Base-by-base conservation (phyloP, 208 protist genomes). In the Crithidia sp. region DNA sequence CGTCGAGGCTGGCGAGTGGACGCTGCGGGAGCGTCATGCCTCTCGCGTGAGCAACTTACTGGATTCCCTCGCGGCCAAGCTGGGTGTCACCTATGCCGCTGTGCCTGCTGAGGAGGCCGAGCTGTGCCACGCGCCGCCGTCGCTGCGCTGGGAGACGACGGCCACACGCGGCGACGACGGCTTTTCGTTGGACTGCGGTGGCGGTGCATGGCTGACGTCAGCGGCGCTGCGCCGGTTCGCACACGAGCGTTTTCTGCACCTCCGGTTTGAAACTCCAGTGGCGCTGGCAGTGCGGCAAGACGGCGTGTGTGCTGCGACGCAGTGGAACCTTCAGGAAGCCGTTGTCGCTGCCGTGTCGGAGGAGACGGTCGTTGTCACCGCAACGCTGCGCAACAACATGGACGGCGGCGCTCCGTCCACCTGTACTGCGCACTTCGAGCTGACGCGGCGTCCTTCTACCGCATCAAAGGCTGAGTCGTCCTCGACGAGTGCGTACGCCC, bases 371-470 rank as follows among this genome's bases (percentile, higher is more conserved):
- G 58, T 88, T 13, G 56, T 85, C 7, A 68, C 71, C 0, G 43
- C 71, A 3, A 39, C 72, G 13, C 50, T 91, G 1, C 56, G 43
- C 16, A 16, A 57, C 41, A 65, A 60, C 41, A 54, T 55, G 2
- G 49, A 13, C 3, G 65, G n/a, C 4, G 7, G n/a, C 4, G 7
- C 53, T 7, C 6, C 16, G 17, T 54, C 50, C 16, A 9, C 57
- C 10, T 87, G 81, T 69, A 81, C 16, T 37, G 68, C 68, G 19
- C 55, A 76, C 47, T 85, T 92, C 50, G 71, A 88, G 54, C 41
- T 89, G 9, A 58, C 59, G 39, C 63, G 50, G 36, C 65, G 56
- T 5, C 59, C 74, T 2, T 16, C 43, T 17, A 39, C 13, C 17
- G n/a, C 59, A n/a, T 40, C 49, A 45, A 56, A 39, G 17, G 54